These are phyloP conservation scores for Boletus vinaceobasis DNA, from an alignment of 768 basidiomycete species.

Conservation along the genomic window DNA sequence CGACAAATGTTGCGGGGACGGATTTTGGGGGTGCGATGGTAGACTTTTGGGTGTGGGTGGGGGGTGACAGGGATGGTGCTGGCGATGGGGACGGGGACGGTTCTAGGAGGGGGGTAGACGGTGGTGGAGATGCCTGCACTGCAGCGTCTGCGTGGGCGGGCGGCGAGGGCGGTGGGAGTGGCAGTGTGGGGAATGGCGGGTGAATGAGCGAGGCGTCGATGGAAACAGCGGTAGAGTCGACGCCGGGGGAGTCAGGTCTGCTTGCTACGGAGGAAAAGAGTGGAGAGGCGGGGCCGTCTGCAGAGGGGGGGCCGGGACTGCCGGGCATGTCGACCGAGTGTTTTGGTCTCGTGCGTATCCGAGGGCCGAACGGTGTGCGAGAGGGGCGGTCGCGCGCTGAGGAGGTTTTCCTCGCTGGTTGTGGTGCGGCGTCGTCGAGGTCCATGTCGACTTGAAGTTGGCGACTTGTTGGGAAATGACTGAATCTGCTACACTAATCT, in stretches of 20 bases:
- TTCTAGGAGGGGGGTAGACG: background rate
- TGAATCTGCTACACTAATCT: conserved; percentile 11
- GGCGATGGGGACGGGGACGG: background rate
- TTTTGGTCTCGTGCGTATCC: conserved; percentile 17
- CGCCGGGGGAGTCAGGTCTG: conserved; percentile 1
- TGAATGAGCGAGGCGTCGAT: background rate
- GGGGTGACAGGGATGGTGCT: background rate
- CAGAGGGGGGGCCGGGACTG: background rate
- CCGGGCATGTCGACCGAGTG: conserved; percentile 4
- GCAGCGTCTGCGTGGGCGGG: conserved; percentile 9
- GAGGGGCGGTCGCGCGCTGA: conserved; percentile 21
- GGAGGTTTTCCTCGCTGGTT: conserved; percentile 3
- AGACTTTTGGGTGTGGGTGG: too few relatives aligned
- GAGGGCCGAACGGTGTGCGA: conserved; percentile 21
- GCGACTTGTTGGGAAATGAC: background rate
- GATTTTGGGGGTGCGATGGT: background rate
- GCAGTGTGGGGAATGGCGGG: background rate
- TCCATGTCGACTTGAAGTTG: conserved; percentile 12
- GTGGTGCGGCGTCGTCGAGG: conserved; percentile 10
- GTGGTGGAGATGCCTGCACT: conserved; percentile 6
- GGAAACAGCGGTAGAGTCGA: background rate
- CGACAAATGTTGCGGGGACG: conserved; percentile 20
- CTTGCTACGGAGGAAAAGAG: background rate
- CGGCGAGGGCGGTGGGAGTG: background rate
- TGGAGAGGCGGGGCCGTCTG: background rate